Conservation (phyloP, 2,329 filamentous ascomycete genomes). For the Magnaporthiopsis poae region DNA sequence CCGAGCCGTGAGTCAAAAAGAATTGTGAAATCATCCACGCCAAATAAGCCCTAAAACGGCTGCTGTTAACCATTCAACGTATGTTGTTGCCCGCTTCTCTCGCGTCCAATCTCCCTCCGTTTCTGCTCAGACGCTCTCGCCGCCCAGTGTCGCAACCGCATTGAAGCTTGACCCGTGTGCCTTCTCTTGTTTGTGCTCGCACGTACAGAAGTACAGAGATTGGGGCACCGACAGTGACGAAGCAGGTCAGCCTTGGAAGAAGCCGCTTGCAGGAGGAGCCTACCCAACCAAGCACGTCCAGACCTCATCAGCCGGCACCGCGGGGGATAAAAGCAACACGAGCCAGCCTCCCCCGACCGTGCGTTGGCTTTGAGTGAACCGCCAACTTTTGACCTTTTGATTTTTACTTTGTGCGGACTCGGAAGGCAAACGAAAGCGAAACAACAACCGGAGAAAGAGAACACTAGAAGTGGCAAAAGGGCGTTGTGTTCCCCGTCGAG, state of each 20-base stretch:
- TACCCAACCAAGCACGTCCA: neutral
- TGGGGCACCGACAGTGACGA: neutral
- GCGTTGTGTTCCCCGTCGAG: neutral
- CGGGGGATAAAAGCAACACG: neutral
- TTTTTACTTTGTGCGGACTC: no score
- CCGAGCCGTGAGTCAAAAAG: neutral
- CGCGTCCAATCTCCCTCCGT: neutral
- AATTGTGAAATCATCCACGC: neutral
- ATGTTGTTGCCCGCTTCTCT: neutral
- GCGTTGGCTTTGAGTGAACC: neutral
- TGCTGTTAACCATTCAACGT: neutral
- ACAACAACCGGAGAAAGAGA: neutral
- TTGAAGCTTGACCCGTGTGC: neutral
- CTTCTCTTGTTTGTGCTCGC: neutral
- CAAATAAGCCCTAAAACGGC: neutral
- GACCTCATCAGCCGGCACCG: neutral
- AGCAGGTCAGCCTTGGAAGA: neutral
- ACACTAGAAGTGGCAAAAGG: neutral
- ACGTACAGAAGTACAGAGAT: neutral
- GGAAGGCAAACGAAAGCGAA: neutral
- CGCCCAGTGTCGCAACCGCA: neutral
- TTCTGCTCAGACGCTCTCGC: neutral
- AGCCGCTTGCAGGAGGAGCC: neutral
- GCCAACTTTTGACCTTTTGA: neutral
- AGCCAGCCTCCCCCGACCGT: neutral